Base-by-base conservation (phyloP, 2,329 filamentous ascomycete genomes). In the Xylaria sp. region DNA sequence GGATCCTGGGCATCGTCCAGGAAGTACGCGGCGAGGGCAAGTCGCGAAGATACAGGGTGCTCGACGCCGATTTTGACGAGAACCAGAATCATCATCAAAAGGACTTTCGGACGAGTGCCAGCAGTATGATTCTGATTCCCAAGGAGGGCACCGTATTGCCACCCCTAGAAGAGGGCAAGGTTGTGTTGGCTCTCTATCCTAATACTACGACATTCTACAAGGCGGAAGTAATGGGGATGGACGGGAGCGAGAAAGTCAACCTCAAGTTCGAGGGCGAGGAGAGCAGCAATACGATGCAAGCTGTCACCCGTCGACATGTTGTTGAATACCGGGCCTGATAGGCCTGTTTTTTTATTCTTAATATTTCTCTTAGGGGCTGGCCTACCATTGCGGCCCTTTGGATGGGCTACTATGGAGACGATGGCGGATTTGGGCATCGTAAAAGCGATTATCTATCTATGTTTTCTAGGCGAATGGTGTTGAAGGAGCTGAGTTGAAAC, bases 181-280 rank as follows among this genome's bases (percentile, higher is more conserved):
- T 89, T 53, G 92, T 95, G 9, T 83, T 95, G 65, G 93, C 93
- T 0, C 82, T 93, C 66, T 96, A 96, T 75, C 93, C 93, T 0
- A 90, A 93, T 73, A 95, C 93, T 0, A 94, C 93, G 0, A 94
- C 92, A 0, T 95, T 96, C 74, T 96, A 96, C 78, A 90, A 92
- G 77, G 93, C 93, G 1, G 91, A 94, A 73, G 92, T 95, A 9
- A 91, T 93, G 80, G 90, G 90, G 41, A 90, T 87, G 83, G 83
- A 90, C 64, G 82, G 82, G 45, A 78, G 83, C 68, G 76, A 84
- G 46, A 86, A 84, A 68, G 88, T 91, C 48, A 86, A 87, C 65
- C 82, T 95, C 71, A 89, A 92, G 70, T 95, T 95, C 74, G 93
- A 95, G 76, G 92, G 92, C 15, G 91, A 94, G 74, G 91, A 93